Evolutionary conservation across 2,329 filamentous ascomycete species (phyloP).

Genomic region (Aspergillus awamori): DNA sequence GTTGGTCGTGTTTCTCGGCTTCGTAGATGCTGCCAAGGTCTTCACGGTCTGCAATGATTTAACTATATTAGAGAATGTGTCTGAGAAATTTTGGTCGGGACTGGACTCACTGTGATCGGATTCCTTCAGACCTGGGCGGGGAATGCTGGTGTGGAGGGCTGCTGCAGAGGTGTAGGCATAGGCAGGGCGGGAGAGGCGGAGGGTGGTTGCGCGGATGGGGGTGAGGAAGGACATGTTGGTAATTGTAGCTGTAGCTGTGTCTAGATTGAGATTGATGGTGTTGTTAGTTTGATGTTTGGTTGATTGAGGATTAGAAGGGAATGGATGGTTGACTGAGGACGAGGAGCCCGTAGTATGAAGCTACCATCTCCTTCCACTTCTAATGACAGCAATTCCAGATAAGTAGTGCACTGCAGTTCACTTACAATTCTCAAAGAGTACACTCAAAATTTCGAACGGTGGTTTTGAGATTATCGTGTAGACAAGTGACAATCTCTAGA

Average conservation of each 20-base stretch:
- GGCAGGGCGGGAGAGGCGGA: conserved; percentile 16
- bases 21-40: conserved; percentile 50
- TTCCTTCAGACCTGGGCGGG: conserved; percentile 37
- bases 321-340: no score
- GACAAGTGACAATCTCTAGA: no score
- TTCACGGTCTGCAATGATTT: conserved; percentile 42
- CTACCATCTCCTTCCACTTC: no score
- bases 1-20: conserved; percentile 64
- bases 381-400: no score
- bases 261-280: neutral
- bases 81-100: neutral
- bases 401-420: no score
- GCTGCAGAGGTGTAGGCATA: neutral
- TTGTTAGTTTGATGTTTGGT: no score
- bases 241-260: neutral
- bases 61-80: neutral
- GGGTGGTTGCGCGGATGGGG: conserved; percentile 25
- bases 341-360: no score
- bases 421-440: no score
- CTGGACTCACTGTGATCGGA: conserved; percentile 36
- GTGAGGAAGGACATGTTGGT: conserved; percentile 41
- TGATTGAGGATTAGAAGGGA: no score
- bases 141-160: conserved; percentile 33
- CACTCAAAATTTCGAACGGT: no score
- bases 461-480: no score